Evolutionary conservation across 768 basidiomycete species (phyloP), one percentile per base, ranked within the genome.

Genomic region (Tulasnella sp.): DNA sequence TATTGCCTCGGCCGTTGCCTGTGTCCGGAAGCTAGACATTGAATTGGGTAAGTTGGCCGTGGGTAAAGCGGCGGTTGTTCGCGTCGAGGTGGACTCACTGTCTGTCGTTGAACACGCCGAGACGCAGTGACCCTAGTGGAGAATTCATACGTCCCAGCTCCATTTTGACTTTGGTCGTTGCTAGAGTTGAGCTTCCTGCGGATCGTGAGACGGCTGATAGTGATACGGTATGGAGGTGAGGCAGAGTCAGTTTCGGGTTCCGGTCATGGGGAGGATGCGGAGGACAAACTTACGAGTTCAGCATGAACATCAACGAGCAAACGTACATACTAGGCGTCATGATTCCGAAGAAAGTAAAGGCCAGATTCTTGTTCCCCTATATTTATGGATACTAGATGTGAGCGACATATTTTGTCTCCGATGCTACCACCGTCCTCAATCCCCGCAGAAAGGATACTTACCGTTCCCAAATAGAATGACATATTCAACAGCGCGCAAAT

Each of bases 281-380:
- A 69, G n/a, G n/a, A n/a, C 3, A 14, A 15, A 70, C 69, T 70
- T 37, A 70, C 69, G 69, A 70, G 29, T 70, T 70, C 37, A 70
- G 40, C 36, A 42, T 70, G 31, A 34, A 70, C 69, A 70, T 70
- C 69, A 70, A 17, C 17, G 69, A 70, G 22, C n/a, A 34, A 38
- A 70, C 36, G 34, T 70, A 70, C 37, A 70, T 38, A 22, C 69
- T 36, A 22, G 69, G 69, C 69, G 69, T 70, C 40, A 70, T n/a
- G 17, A 34, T 42, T 6, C 40, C 40, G 69, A 70, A 70, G 34
- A 70, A 70, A 7, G 36, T 38, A 25, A 38, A 70, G 29, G 25
- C 25, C 11, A 70, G 69, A 37, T 70, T 70, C 36, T 70, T 38
- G 36, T 42, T 70, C 1, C 69, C 40, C 69, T 70, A 39, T n/a